Evolutionary conservation across 352 stramenopile species (phyloP), one percentile per base, ranked within the genome.

Genomic region (Globisporangium megalacanthum): DNA sequence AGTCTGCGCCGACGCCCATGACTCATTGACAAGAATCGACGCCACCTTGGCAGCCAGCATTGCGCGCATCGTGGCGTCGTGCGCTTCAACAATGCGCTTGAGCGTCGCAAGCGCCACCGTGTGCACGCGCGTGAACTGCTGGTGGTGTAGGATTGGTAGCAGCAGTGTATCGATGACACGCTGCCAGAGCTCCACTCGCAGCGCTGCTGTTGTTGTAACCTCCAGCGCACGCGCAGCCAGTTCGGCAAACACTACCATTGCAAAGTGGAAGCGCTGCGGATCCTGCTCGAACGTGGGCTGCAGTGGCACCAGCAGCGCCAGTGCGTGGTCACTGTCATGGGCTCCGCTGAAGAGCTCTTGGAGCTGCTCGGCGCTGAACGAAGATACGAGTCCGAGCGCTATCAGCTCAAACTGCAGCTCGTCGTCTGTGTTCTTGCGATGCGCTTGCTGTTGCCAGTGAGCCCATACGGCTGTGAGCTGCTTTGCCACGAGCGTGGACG

Each of bases 351-450:
- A 73, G 13, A 85, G 45, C 13, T 58, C 29, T 4, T 61, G 45
- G 31, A 77, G 39, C 39, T 80, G 53, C 11, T 61, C 44, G 31
- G 64, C 58, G 19, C 17, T 35, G 42, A 79, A 22, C n/a, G 46
- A 33, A 3, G 62, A 39, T 15, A 25, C 61, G 44, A 86, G 46
- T 0, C 76, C 76, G 29, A 66, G 68, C 25, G 76, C 73, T 35
- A 86, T 60, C 13, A 83, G 68, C 49, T 82, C 74, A 46, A 75
- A 86, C 69, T 90, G 76, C 17, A 49, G 48, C 66, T 89, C 76
- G 6, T 70, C 56, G 47, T 73, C 58, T 19, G 51, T 54, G 19
- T 37, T 60, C 36, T 42, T 49, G 59, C 44, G 57, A 51, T 1
- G n/a, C 20, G 3, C 20, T 51, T n/a, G 3, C 14, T 15, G 10